Evolutionary conservation across 192 early-diverging fungal species (phyloP), one percentile per base, ranked within the genome.

Genomic region (Coemansia sp.): DNA sequence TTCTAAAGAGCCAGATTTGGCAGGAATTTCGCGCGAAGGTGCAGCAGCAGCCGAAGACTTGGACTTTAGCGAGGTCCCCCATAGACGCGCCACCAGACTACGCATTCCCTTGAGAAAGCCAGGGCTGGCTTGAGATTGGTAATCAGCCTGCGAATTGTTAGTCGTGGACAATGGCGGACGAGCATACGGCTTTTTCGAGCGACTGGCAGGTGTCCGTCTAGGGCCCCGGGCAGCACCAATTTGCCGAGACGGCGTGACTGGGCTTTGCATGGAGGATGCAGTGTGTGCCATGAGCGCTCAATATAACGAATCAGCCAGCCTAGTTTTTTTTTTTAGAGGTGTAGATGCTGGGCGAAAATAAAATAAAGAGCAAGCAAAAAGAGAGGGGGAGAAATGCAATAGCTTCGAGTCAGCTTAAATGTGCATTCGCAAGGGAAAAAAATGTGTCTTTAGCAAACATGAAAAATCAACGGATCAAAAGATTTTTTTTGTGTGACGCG

Each of bases 101-200:
- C 67, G 66, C 73, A 76, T 76, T 61, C 73, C 73, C n/a, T 54
- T 55, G 10, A 76, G 53, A 35, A 76, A 76, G 5, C 73, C 55
- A 7, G 66, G 55, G 16, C 35, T 65, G 21, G 57, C 46, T n/a
- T 50, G 42, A 8, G 61, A 28, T 18, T 69, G 33, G 61, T 61
- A 62, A 14, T 60, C 50, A 7, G 43, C 19, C 36, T 53, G 58
- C 30, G 38, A 28, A 39, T 36, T 38, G 15, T 51, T 21, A 30
- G 14, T 26, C 2, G 35, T 44, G 0, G 52, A 21, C 31, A 23
- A 19, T 1, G 20, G 46, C 6, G 67, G 50, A 16, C 73, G 52
- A 15, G 36, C 31, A 33, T 76, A 76, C 0, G 73, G 73, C 59
- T 69, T 76, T 44, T 70, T 69, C 21, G 69, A 40, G 40, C 69